A percentile compares a stretch with the other conserved stretches of the same genome.
These are phyloP conservation scores for Mrakia gelida DNA, from an alignment of 768 basidiomycete genomes.

Conservation along the genomic window DNA sequence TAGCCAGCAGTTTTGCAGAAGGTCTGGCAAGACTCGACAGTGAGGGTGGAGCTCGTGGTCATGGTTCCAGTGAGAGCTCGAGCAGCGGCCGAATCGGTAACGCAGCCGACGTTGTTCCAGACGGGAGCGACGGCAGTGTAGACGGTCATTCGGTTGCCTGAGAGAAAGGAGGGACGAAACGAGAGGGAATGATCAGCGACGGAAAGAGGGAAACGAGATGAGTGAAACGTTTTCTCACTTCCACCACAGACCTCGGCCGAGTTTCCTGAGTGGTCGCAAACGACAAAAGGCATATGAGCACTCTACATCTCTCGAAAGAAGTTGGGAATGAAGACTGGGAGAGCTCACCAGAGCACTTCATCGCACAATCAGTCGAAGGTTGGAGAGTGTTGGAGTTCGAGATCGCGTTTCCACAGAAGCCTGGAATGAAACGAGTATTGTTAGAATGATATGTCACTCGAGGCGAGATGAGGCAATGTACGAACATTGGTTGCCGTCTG, in stretches of 20 bases:
- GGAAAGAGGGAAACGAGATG: neutral
- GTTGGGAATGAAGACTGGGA: neutral
- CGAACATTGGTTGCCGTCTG: slow-evolving; percentile 3
- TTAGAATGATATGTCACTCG: neutral
- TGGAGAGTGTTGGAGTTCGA: neutral
- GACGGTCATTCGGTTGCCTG: neutral
- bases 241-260: slow-evolving; percentile 6
- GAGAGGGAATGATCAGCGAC: neutral
- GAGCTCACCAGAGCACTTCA: neutral
- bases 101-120: slow-evolving; percentile 14
- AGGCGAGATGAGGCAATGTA: neutral
- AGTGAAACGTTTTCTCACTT: neutral
- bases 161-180: neutral
- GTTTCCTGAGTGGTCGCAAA: neutral
- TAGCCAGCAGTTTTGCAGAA: slow-evolving; percentile 24
- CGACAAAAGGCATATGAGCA: neutral
- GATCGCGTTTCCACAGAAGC: neutral
- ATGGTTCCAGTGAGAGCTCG: slow-evolving; percentile 26
- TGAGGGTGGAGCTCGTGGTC: slow-evolving; percentile 1
- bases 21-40: slow-evolving; percentile 21
- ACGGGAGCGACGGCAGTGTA: neutral
- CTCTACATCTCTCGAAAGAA: too few relatives aligned
- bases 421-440: neutral
- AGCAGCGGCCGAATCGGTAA: neutral
- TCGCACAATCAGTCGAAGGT: neutral